phyloP scores from a whole-genome alignment of 78 protist species.

The Cavenderia fasciculata region DNA sequence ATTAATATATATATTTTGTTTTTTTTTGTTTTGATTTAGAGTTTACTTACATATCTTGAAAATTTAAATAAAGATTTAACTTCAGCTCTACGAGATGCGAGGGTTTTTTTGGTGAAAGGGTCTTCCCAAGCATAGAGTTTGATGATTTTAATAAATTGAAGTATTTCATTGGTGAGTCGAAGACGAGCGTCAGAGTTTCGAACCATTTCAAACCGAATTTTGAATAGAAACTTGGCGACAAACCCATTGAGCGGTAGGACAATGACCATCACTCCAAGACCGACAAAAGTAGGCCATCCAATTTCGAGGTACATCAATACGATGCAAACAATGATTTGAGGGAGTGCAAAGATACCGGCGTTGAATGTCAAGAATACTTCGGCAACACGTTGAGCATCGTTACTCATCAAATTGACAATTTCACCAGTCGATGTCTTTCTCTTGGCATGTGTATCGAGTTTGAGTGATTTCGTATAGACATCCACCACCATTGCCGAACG shows the following conservation, averaged over 20 bases:
- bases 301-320: conserved; percentile 13
- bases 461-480: conserved; percentile 55
- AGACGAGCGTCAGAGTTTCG: conserved; percentile 67
- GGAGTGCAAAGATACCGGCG: conserved; percentile 61
- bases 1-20: no score
- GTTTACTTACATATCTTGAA: no score
- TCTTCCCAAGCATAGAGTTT: conserved; percentile 94
- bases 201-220: conserved; percentile 16
- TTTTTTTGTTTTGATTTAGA: no score
- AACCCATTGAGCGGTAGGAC: conserved; percentile 46
- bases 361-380: conserved; percentile 77
- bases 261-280: conserved; percentile 9
- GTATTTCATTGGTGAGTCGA: conserved; percentile 81
- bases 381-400: conserved; percentile 86
- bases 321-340: conserved; percentile 77
- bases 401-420: conserved; percentile 87
- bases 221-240: conserved; percentile 7
- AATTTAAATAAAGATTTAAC: neutral
- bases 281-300: conserved; percentile 43
- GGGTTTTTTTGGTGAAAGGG: neutral
- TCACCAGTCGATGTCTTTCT: conserved; percentile 78
- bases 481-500: conserved; percentile 22
- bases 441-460: conserved; percentile 9
- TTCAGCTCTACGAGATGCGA: conserved; percentile 35
- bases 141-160: conserved; percentile 84